These are phyloP conservation scores for Petrea volubilis DNA, from an alignment of 257 asterid species.

Conservation along the genomic window DNA sequence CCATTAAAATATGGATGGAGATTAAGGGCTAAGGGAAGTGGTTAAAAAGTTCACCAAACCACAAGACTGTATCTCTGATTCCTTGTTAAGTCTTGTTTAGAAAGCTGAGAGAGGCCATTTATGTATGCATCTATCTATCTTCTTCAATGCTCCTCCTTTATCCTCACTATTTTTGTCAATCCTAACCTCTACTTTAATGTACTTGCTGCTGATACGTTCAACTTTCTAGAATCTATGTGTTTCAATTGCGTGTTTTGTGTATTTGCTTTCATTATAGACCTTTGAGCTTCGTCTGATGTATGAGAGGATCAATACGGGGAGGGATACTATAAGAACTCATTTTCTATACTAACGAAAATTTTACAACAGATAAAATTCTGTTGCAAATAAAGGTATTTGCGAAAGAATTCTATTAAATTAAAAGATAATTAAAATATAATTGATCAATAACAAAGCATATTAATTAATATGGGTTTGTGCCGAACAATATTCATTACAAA, in stretches of 20 bases:
- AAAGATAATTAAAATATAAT: too few species aligned
- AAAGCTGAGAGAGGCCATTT: slow-evolving; percentile 13
- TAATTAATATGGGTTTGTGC: too few species aligned
- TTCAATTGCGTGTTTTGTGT: not conserved
- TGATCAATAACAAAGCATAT: too few species aligned
- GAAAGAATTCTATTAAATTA: too few species aligned
- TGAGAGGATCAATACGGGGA: too few species aligned
- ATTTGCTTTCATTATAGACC: too few species aligned
- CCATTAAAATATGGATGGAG: not conserved
- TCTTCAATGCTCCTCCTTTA: not conserved
- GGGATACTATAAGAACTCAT: too few species aligned
- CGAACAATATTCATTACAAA: too few species aligned
- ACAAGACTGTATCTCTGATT: slow-evolving; percentile 9
- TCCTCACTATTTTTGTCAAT: slow-evolving; percentile 23
- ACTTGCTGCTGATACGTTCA: slow-evolving; percentile 5
- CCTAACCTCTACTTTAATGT: slow-evolving; percentile 37
- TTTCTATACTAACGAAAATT: too few species aligned
- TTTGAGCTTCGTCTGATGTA: too few species aligned
- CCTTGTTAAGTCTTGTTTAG: slow-evolving; percentile 8
- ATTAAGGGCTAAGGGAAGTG: slow-evolving; percentile 7
- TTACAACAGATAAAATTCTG: too few species aligned
- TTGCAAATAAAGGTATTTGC: too few species aligned
- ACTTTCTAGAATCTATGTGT: not conserved
- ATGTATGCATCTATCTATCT: not conserved
- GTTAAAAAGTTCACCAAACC: slow-evolving; percentile 41